phyloP scores from a whole-genome alignment of 805 yeast species.

The Dipodascus geniculatus region DNA sequence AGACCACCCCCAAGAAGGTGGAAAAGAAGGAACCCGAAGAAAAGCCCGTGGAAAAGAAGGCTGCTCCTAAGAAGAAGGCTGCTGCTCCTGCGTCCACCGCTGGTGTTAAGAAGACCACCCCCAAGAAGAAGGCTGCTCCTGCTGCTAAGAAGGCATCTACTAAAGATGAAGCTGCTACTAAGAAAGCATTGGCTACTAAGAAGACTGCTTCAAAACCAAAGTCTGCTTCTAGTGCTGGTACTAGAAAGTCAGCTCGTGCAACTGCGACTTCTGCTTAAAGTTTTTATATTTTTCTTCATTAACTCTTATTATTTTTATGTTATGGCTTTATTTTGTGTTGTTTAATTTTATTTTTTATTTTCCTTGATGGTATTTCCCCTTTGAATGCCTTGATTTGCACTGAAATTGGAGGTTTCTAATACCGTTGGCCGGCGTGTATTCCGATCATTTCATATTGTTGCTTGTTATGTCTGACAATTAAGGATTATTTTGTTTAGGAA shows the following conservation, averaged over 20 bases:
- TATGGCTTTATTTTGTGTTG: slow-evolving; percentile 4
- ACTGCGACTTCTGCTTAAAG: not conserved
- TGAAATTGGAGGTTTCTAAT: no score
- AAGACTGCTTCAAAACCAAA: slow-evolving; percentile 15
- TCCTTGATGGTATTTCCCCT: not conserved
- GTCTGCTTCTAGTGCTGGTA: slow-evolving; percentile 11
- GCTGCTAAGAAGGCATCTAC: slow-evolving; percentile 13
- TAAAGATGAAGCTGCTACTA: slow-evolving; percentile 11
- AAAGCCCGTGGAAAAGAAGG: slow-evolving; percentile 11
- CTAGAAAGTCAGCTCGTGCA: not conserved
- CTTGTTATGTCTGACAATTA: no score
- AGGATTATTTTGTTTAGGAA: no score
- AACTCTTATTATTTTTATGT: not conserved
- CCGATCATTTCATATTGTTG: no score
- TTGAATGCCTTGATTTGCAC: no score
- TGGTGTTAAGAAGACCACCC: slow-evolving; percentile 17
- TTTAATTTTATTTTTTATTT: not conserved
- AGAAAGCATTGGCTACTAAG: slow-evolving; percentile 14
- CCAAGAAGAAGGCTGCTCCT: slow-evolving; percentile 16
- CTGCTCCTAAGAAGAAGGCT: slow-evolving; percentile 21
- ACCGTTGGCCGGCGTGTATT: no score
- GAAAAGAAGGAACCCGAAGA: slow-evolving; percentile 20
- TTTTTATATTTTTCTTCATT: not conserved
- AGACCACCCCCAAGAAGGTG: slow-evolving; percentile 24
- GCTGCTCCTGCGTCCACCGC: slow-evolving; percentile 20